A percentile compares a stretch with the other conserved stretches of the same genome.
phyloP scores from a whole-genome alignment of 2,329 filamentous ascomycete species.

The Penicillium sp. region DNA sequence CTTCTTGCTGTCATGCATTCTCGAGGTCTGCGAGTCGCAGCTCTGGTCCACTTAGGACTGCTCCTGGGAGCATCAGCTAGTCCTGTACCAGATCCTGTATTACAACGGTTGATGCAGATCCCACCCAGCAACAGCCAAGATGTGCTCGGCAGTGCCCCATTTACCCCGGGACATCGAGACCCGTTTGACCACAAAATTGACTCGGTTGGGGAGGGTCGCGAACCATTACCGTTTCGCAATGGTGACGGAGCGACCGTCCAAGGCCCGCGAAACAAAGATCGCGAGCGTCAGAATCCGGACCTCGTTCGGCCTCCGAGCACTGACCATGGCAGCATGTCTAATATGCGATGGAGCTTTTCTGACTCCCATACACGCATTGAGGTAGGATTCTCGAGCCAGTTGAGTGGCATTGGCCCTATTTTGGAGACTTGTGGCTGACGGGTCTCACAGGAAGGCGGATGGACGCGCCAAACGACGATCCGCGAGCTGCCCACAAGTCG shows the following conservation, averaged over 20 bases:
- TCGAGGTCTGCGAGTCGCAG: constrained; percentile 1
- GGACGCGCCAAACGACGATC: constrained; percentile 69
- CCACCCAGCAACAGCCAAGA: constrained; percentile 26
- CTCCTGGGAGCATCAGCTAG: constrained; percentile 10
- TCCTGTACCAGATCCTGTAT: constrained; percentile 19
- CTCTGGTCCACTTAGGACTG: constrained; percentile 7
- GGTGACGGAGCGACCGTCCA: constrained; percentile 68
- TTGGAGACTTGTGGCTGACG: background rate
- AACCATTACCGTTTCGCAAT: constrained; percentile 68
- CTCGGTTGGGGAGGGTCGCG: constrained; percentile 60
- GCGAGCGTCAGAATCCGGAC: constrained; percentile 72
- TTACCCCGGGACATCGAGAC: constrained; percentile 63
- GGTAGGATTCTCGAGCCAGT: constrained; percentile 44
- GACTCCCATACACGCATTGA: constrained; percentile 68
- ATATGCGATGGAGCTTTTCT: constrained; percentile 73
- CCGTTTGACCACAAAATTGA: constrained; percentile 67
- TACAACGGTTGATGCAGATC: constrained; percentile 43
- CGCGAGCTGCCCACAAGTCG: constrained; percentile 47
- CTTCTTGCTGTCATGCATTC: background rate
- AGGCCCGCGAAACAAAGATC: constrained; percentile 69
- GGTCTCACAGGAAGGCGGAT: constrained; percentile 67
- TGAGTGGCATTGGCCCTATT: background rate
- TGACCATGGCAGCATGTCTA: constrained; percentile 70
- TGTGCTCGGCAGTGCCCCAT: constrained; percentile 51
- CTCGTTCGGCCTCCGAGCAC: constrained; percentile 72